These are phyloP conservation scores for Tricholoma terreum DNA, from an alignment of 768 basidiomycete genomes.

Conservation along the genomic window DNA sequence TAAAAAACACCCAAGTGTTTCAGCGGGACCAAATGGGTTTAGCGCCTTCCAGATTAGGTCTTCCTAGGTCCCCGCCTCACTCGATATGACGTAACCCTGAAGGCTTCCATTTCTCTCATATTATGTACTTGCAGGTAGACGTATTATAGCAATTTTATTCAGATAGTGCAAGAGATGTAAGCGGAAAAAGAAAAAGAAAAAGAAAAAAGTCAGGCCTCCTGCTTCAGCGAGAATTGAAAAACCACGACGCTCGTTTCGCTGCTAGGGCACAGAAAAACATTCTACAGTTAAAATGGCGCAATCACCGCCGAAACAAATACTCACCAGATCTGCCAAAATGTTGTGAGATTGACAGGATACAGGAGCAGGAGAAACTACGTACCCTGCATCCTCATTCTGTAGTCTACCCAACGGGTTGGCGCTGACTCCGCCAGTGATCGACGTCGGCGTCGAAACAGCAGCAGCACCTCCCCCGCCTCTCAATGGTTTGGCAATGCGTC, in stretches of 20 bases:
- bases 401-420: conserved; percentile 67
- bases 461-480: conserved; percentile 83
- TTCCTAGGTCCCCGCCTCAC: conserved; percentile 33
- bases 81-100: conserved; percentile 15
- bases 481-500: conserved; percentile 94
- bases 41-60: conserved; percentile 21
- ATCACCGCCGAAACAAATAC: conserved; percentile 22
- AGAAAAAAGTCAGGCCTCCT: neutral
- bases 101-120: neutral
- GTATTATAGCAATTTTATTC: conserved; percentile 9
- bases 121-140: neutral
- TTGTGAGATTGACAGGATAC: conserved; percentile 8
- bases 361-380: conserved; percentile 15
- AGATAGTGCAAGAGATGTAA: neutral
- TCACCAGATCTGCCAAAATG: conserved; percentile 38
- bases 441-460: conserved; percentile 36
- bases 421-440: conserved; percentile 41
- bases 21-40: conserved; percentile 37
- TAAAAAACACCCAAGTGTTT: conserved; percentile 36
- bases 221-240: conserved; percentile 77
- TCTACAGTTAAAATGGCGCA: conserved; percentile 15
- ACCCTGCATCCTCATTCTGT: conserved; percentile 81
- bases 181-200: too few relatives aligned
- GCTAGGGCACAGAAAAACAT: conserved; percentile 17
- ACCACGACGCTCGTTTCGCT: conserved; percentile 94